Evolutionary conservation across 108 stramenopile genomes (phyloP).

Genomic region (Nitzschia sp.): DNA sequence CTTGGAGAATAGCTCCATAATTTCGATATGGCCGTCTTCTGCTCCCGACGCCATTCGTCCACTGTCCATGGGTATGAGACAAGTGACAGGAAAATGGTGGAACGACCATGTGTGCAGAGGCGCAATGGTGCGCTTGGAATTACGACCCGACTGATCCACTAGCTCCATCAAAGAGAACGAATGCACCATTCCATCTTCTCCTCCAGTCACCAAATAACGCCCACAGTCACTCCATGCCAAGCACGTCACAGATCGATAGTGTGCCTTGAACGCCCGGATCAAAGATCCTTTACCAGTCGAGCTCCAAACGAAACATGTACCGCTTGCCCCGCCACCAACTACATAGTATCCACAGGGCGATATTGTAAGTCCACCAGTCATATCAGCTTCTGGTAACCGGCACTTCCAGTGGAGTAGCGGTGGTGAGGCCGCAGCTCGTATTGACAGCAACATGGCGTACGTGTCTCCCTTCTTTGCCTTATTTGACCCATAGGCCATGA

Average conservation of each 20-base stretch:
- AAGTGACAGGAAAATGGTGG: constrained; percentile 69
- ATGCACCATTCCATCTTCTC: constrained; percentile 86
- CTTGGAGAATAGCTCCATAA: constrained; percentile 66
- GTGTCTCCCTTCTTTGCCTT: constrained; percentile 43
- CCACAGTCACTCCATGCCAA: constrained; percentile 70
- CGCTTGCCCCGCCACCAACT: constrained; percentile 61
- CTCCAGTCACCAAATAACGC: constrained; percentile 71
- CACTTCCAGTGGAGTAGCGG: constrained; percentile 72
- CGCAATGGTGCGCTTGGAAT: constrained; percentile 26
- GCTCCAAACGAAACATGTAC: constrained; percentile 68
- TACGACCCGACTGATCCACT: constrained; percentile 27
- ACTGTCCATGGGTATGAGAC: constrained; percentile 40
- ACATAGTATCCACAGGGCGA: constrained; percentile 75
- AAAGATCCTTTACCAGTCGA: constrained; percentile 53
- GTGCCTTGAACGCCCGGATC: constrained; percentile 65
- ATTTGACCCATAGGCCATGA: constrained; percentile 36
- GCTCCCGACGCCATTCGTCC: constrained; percentile 64
- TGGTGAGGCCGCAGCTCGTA: constrained; percentile 40
- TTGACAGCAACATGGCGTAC: constrained; percentile 50
- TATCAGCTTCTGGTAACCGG: constrained; percentile 63
- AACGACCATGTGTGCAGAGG: constrained; percentile 71
- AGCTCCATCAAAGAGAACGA: constrained; percentile 65
- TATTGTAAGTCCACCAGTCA: constrained; percentile 45
- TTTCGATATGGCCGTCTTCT: constrained; percentile 61
- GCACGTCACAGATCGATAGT: constrained; percentile 67